These are phyloP conservation scores for Plantago elongata DNA, from an alignment of 257 asterid genomes.

Conservation along the genomic window DNA sequence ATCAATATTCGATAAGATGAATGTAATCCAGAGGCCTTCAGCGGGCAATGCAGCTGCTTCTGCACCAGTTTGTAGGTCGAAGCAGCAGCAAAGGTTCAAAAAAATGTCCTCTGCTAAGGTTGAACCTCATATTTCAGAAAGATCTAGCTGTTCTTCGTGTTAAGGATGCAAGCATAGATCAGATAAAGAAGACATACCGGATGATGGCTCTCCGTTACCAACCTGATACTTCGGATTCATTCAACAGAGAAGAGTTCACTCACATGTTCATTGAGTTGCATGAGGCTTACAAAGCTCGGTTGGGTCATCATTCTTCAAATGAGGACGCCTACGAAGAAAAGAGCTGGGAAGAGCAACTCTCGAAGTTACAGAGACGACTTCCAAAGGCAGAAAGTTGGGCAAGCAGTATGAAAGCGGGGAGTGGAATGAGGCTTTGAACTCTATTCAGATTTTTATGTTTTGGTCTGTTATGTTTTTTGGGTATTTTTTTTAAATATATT, in stretches of 20 bases:
- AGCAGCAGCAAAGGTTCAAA: conserved; percentile 5
- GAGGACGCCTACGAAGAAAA: conserved; percentile 1
- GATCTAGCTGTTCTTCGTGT: conserved; percentile 10
- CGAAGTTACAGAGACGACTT: conserved; percentile 24
- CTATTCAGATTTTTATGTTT: too few relatives aligned
- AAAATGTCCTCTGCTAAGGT: conserved; percentile 16
- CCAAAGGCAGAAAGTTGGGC: conserved; percentile 31
- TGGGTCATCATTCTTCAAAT: conserved; percentile 19
- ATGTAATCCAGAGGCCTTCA: conserved; percentile 10
- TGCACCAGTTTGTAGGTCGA: conserved; percentile 1
- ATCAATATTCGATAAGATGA: background rate
- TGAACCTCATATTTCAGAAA: conserved; percentile 15
- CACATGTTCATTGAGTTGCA: conserved; percentile 31
- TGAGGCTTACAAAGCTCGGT: conserved; percentile 20
- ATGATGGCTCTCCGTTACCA: conserved; percentile 40
- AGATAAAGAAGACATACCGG: conserved; percentile 34
- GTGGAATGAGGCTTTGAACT: background rate
- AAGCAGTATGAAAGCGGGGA: conserved; percentile 31
- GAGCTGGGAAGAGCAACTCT: conserved; percentile 31
- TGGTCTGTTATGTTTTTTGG: too few relatives aligned
- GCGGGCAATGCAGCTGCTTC: background rate
- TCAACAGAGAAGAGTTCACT: conserved; percentile 27
- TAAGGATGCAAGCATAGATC: conserved; percentile 18
- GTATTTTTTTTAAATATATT: too few relatives aligned
- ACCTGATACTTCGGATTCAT: conserved; percentile 36